Conservation (phyloP, 352 stramenopile species). For the Blastocystis sp. region DNA sequence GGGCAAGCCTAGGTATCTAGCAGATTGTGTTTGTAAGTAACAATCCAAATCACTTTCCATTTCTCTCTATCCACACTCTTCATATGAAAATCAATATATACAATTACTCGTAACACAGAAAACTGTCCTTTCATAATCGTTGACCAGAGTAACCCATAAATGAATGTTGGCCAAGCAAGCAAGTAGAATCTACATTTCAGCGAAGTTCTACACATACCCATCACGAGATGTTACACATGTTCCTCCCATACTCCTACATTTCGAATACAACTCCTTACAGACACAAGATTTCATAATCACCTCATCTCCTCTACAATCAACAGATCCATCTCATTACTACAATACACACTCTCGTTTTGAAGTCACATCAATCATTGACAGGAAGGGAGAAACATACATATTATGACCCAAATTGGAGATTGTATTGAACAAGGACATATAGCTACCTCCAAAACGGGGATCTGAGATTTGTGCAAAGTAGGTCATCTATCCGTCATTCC, state of each 20-base stretch:
- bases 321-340: not conserved
- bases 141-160: constrained; percentile 42
- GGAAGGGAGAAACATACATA: constrained; percentile 65
- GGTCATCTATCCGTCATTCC: constrained; percentile 75
- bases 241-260: constrained; percentile 4
- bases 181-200: constrained; percentile 15
- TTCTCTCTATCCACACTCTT: constrained; percentile 26
- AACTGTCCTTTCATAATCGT: constrained; percentile 14
- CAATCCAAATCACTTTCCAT: constrained; percentile 51
- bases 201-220: not conserved
- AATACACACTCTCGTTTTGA: constrained; percentile 25
- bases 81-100: not conserved
- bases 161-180: constrained; percentile 41
- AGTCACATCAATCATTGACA: constrained; percentile 5
- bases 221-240: constrained; percentile 22
- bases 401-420: constrained; percentile 83
- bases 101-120: not conserved
- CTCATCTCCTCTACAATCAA: not conserved
- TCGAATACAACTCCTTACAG: not conserved
- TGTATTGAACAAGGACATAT: constrained; percentile 87
- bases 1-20: constrained; percentile 17
- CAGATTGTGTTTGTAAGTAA: constrained; percentile 15
- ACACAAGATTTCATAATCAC: constrained; percentile 7
- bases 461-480: constrained; percentile 85
- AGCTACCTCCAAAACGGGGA: constrained; percentile 82